Evolutionary conservation across 2,329 filamentous ascomycete genomes (phyloP), one percentile per base, ranked within the genome.

Genomic region (Ilyonectria mors-panacis): DNA sequence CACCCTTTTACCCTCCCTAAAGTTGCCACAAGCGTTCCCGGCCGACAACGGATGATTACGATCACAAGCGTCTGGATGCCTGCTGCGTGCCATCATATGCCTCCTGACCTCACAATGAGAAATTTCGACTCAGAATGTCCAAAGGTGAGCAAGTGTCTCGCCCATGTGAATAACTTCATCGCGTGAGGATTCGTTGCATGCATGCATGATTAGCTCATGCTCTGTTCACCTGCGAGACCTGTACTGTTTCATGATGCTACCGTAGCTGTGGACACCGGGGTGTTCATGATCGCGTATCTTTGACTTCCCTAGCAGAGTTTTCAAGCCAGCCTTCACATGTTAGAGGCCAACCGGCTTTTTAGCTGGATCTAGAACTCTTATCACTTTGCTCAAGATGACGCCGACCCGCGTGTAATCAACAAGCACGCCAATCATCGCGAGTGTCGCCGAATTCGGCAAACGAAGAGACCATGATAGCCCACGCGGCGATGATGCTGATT

Each of bases 81-180:
- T 19, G 28, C 23, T 33, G 33, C 57, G 47, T 39, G 28, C 44
- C 15, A 45, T 63, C 61, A 67, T 65, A 62, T 70, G 69, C 44
- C 65, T 58, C 37, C 55, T 70, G 53, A 50, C 56, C 51, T 60
- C 35, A 23, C 15, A 8, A 7, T 50, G 45, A 50, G 30, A 19
- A 60, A 56, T 30, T 33, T 33, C 50, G 53, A 19, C 33, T 60
- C 33, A 30, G 42, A 50, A 23, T 35, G 2, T 19, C 7, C 9
- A n/a, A 39, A 45, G 17, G 44, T 26, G 21, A 56, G 44, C 19
- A 17, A 56, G 44, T 56, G 45, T 26, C 10, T 45, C 42, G 59
- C 53, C 59, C 72, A 73, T 73, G 65, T 73, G 72, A 74, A 74
- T 74, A 44, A 50, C 72, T 54, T 75, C 72, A 75, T 65, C 71